Base-by-base conservation (phyloP, 805 yeast species). In the Ogataea ramenticola region DNA sequence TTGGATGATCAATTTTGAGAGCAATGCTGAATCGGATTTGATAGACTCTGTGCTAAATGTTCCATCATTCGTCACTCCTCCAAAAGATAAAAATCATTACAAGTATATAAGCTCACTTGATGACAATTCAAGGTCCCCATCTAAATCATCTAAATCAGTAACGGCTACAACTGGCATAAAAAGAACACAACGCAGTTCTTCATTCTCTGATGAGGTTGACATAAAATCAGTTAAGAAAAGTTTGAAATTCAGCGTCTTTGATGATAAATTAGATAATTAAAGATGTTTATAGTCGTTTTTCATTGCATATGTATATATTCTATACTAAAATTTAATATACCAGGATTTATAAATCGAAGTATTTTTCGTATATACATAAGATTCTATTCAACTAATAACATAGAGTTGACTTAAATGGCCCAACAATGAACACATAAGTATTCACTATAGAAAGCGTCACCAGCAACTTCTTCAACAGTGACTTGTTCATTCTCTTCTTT, bases 31-130 rank as follows among this genome's bases (percentile, higher is more conserved):
- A 3, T n/a, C n/a, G n/a, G 16, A 20, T 10, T 31, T 36, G 12
- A 27, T 36, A 15, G 39, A 41, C 19, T 20, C 14, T 3, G 32
- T 34, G 3, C 37, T 40, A 2, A 44, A 43, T 9, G 39, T 53
- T 15, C 58, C 58, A 11, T 54, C 56, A 8, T 54, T 44, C 31
- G 46, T 52, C 30, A 54, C 58, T 4, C 58, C 58, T 4, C 58
- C 58, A 2, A 54, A 54, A 31, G 37, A 51, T 29, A 42, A 48
- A 29, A 41, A 48, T 16, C 47, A 43, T 5, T 54, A 52, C 41
- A 44, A 41, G n/a, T 52, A 49, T 17, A 39, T 39, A 4, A 11
- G 27, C 19, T n/a, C 24, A 3, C 19, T 39, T 10, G 26, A 30
- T 8, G 41, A 39, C 3, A 26, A 27, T 16, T 31, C 35, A 5